These are phyloP conservation scores for Tetrahymena elliotti DNA, from an alignment of 73 alveolate species.

Conservation along the genomic window DNA sequence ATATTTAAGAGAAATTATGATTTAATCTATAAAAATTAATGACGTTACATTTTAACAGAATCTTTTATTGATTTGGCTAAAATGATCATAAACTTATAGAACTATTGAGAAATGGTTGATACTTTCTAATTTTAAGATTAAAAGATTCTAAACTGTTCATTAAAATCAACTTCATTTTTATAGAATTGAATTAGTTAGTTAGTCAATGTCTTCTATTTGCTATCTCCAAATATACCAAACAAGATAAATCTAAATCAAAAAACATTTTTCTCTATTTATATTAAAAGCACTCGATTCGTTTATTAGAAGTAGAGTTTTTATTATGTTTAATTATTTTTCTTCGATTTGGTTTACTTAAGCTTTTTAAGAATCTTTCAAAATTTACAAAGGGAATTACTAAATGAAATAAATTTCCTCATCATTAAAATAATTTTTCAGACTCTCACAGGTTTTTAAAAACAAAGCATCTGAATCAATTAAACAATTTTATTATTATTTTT, in stretches of 20 bases:
- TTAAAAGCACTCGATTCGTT: neutral
- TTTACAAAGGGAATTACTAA: neutral
- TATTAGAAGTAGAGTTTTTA: neutral
- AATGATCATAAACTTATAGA: too few relatives aligned
- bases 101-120: too few relatives aligned
- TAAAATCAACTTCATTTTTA: too few relatives aligned
- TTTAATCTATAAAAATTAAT: too few relatives aligned
- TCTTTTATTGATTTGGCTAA: too few relatives aligned
- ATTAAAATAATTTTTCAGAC: neutral
- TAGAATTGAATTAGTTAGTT: neutral
- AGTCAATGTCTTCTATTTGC: neutral
- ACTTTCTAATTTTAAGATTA: too few relatives aligned
- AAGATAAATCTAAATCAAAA: too few relatives aligned
- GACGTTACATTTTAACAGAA: too few relatives aligned
- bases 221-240: neutral
- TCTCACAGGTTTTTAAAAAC: neutral
- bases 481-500: neutral
- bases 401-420: neutral
- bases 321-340: neutral
- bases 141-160: too few relatives aligned
- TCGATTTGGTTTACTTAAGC: neutral
- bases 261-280: too few relatives aligned
- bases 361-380: neutral
- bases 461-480: neutral
- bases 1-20: too few relatives aligned